Conservation (phyloP, 176 grass and related monocot species). For the Pontederia crassipes region DNA sequence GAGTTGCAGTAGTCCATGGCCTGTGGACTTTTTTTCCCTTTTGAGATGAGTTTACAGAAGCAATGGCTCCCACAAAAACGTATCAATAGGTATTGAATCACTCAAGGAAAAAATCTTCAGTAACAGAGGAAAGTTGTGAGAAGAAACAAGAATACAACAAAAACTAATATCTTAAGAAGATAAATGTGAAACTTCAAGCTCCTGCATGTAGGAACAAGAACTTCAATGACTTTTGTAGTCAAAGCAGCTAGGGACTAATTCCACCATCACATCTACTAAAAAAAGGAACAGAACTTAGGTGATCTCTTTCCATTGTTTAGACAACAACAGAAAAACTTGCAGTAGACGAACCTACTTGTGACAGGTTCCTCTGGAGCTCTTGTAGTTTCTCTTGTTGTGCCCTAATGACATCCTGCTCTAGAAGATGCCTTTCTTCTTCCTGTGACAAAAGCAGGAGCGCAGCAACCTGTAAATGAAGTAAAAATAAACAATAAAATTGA, state of each 20-base stretch:
- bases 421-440: constrained; percentile 84
- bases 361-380: constrained; percentile 80
- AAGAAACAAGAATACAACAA: background rate
- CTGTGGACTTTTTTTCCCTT: too few relatives aligned
- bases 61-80: too few relatives aligned
- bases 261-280: too few relatives aligned
- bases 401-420: constrained; percentile 65
- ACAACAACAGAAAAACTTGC: background rate
- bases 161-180: too few relatives aligned
- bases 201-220: too few relatives aligned
- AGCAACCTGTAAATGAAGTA: constrained; percentile 47
- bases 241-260: too few relatives aligned
- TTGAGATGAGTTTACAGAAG: too few relatives aligned
- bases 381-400: constrained; percentile 48
- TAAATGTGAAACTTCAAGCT: too few relatives aligned
- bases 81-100: too few relatives aligned
- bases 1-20: too few relatives aligned
- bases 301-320: background rate
- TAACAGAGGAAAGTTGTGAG: background rate
- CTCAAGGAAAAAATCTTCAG: too few relatives aligned
- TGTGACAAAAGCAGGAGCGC: constrained; percentile 86
- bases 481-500: constrained; percentile 19
- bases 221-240: too few relatives aligned
- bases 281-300: background rate
- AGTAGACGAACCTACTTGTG: constrained; percentile 42